A percentile compares a stretch with the other conserved stretches of the same genome.
Evolutionary conservation across 106 monocot species (phyloP).

Genomic region (Apostasia ramifera): DNA sequence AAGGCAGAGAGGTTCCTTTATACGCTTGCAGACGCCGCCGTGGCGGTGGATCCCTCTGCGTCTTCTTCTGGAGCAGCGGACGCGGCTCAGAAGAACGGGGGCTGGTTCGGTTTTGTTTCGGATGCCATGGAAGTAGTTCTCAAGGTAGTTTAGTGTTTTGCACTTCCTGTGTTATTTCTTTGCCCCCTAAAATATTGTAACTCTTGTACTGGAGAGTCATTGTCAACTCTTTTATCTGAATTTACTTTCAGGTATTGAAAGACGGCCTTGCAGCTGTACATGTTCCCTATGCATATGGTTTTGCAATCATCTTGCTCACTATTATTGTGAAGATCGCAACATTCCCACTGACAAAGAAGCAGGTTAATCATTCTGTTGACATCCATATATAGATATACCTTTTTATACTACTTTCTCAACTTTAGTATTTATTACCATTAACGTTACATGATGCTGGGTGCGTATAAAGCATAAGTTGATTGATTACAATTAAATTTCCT

Average conservation of each 20-base stretch:
- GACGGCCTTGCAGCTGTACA: conserved; percentile 75
- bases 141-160: conserved; percentile 35
- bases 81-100: conserved; percentile 70
- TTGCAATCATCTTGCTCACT: conserved; percentile 94
- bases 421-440: too few species aligned
- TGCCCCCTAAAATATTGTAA: too few species aligned
- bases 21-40: conserved; percentile 86
- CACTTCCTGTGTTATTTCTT: background rate
- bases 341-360: conserved; percentile 80
- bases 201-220: too few species aligned
- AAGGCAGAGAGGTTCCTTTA: conserved; percentile 72
- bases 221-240: background rate
- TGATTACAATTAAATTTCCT: too few species aligned
- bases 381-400: too few species aligned
- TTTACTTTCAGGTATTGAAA: conserved; percentile 65
- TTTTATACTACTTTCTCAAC: too few species aligned
- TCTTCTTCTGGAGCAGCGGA: conserved; percentile 17
- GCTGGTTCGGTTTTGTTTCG: conserved; percentile 95
- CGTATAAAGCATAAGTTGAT: too few species aligned
- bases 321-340: conserved; percentile 83
- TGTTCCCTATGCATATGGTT: conserved; percentile 89
- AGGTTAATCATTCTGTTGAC: conserved; percentile 33
- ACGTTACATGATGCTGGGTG: too few species aligned
- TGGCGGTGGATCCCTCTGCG: conserved; percentile 37
- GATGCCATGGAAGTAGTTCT: conserved; percentile 93